These are phyloP conservation scores for Talaromyces sp. DNA, from an alignment of 2,329 filamentous ascomycete genomes.

Conservation along the genomic window DNA sequence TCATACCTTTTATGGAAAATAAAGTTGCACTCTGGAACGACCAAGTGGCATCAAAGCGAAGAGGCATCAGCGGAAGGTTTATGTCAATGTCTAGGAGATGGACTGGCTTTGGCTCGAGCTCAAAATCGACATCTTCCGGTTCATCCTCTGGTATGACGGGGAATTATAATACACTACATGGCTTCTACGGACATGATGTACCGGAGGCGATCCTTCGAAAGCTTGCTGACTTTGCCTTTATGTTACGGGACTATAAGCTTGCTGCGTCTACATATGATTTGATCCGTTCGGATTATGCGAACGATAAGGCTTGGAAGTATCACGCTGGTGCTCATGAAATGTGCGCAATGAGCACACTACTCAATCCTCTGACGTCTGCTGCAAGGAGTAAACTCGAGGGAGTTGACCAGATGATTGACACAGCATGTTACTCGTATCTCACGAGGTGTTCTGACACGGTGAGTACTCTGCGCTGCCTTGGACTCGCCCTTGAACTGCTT, in stretches of 20 bases:
- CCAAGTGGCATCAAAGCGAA: slow-evolving; percentile 84
- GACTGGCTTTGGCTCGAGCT: slow-evolving; percentile 72
- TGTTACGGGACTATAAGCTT: slow-evolving; percentile 94
- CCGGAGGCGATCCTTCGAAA: slow-evolving; percentile 91
- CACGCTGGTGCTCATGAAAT: slow-evolving; percentile 95
- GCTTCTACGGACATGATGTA: slow-evolving; percentile 79
- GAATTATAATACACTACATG: slow-evolving; percentile 75
- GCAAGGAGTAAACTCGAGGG: slow-evolving; percentile 77
- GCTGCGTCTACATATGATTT: slow-evolving; percentile 91
- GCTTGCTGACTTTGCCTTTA: slow-evolving; percentile 91
- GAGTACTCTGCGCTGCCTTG: slow-evolving; percentile 73
- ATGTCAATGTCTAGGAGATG: slow-evolving; percentile 91
- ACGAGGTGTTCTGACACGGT: slow-evolving; percentile 78
- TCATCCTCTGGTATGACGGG: slow-evolving; percentile 43
- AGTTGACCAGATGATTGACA: slow-evolving; percentile 83
- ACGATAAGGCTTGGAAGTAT: slow-evolving; percentile 95
- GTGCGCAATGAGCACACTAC: slow-evolving; percentile 78
- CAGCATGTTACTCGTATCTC: slow-evolving; percentile 87
- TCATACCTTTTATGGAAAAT: slow-evolving; percentile 95
- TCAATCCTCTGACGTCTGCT: slow-evolving; percentile 69
- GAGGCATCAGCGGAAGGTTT: slow-evolving; percentile 88
- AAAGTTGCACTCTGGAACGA: slow-evolving; percentile 93
- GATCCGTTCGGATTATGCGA: slow-evolving; percentile 80
- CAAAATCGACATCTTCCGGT: slow-evolving; percentile 56
- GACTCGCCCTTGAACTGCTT: slow-evolving; percentile 77